Evolutionary conservation across 495 filamentous ascomycete genomes (phyloP), one percentile per base, ranked within the genome.

Genomic region (Aspergillus mulundensis): DNA sequence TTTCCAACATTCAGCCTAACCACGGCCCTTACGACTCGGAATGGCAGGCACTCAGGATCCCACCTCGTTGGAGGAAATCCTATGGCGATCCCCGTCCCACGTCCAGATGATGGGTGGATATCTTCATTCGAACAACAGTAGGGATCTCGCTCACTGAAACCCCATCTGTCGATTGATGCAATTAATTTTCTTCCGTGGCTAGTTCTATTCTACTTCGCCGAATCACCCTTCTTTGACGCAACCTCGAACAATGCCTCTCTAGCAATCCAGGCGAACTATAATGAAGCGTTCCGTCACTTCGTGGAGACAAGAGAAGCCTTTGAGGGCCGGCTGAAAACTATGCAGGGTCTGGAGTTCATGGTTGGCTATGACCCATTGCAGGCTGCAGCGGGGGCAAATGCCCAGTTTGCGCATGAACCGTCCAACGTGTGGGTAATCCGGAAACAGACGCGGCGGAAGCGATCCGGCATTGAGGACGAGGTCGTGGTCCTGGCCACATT

Each of bases 371-470:
- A 88, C 58, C 87, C 87, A 5, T 61, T 78, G 32, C 72, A 77
- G 61, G 84, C 84, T 38, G 84, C 87, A 34, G 84, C 80, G 30
- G 79, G 81, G 1, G 81, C 84, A 0, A 81, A 81, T 34, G 86
- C 82, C 5, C 83, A 79, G 3, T 72, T 74, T 34, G 77, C 78
- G 15, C 68, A 69, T 36, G 71, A 79, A 39, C 67, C 75, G 5
- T 83, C 79, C 16, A 89, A 90, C 19, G 81, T 96, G 19, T 98
- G 90, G 90, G 88, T 95, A 1, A 90, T 98, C 54, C 86, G 90
- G 61, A 95, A 95, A 76, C 94, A 97, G 70, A 84, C 80, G 19
- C 78, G 91, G 44, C 79, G 82, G 45, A 83, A 82, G 76, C 54
- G 77, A 66, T 58, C 73, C 66, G 59, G 80, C 54, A 52, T 80